These are phyloP conservation scores for Biancaea sappan DNA, from an alignment of 306 rosid genomes.

Conservation along the genomic window DNA sequence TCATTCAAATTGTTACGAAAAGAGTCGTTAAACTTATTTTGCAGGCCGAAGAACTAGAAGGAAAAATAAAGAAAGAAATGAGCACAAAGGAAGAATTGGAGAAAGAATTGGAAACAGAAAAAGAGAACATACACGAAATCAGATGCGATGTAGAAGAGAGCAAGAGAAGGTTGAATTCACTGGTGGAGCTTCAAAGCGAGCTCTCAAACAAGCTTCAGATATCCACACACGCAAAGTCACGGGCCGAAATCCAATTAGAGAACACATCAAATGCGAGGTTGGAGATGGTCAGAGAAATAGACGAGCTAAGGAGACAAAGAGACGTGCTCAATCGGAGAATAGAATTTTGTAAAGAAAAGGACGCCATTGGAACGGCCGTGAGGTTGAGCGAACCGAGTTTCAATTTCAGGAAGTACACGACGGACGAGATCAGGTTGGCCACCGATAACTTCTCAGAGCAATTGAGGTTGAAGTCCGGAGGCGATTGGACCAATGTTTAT, in stretches of 20 bases:
- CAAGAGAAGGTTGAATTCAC: conserved; percentile 49
- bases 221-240: conserved; percentile 39
- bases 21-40: neutral
- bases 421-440: conserved; percentile 64
- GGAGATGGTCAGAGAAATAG: conserved; percentile 58
- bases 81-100: conserved; percentile 36
- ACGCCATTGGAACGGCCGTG: conserved; percentile 65
- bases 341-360: conserved; percentile 71
- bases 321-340: conserved; percentile 71
- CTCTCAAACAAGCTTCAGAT: conserved; percentile 54
- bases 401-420: conserved; percentile 57
- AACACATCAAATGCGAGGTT: conserved; percentile 41
- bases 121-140: conserved; percentile 43
- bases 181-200: conserved; percentile 52
- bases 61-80: conserved; percentile 46
- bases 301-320: conserved; percentile 55
- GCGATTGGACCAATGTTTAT: conserved; percentile 45
- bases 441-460: conserved; percentile 63
- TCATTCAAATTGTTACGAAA: neutral
- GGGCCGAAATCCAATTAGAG: conserved; percentile 47
- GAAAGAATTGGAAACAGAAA: conserved; percentile 46
- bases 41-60: conserved; percentile 62
- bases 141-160: conserved; percentile 52
- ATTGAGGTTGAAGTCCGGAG: conserved; percentile 50
- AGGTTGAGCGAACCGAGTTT: conserved; percentile 40